Conservation (phyloP, 2,329 filamentous ascomycete genomes). For the Alternaria infectoria region DNA sequence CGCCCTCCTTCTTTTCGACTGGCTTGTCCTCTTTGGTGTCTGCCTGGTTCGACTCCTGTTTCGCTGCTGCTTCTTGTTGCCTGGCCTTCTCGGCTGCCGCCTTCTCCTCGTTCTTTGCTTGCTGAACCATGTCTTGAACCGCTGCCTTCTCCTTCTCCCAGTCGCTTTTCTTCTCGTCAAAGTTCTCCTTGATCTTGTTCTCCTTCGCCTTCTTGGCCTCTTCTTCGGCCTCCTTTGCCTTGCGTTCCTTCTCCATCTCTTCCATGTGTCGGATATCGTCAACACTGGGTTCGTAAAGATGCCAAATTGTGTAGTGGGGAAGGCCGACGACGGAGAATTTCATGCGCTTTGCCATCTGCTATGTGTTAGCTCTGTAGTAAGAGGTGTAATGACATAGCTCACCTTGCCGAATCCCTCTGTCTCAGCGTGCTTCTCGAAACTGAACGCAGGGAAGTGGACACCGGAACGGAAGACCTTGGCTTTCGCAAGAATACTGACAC, state of each 20-base stretch:
- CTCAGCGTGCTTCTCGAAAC: conserved; percentile 97
- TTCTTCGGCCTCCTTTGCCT: conserved; percentile 81
- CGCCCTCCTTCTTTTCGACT: conserved; percentile 18
- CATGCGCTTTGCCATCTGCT: conserved; percentile 96
- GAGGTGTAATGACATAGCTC: conserved; percentile 29
- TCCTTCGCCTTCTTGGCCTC: conserved; percentile 72
- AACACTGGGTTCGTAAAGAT: conserved; percentile 98
- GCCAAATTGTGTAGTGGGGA: conserved; percentile 98
- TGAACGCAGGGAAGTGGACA: conserved; percentile 97
- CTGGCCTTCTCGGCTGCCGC: conserved; percentile 53
- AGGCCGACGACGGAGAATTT: conserved; percentile 92
- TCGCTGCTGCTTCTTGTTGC: conserved; percentile 59
- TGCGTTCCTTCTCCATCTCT: conserved; percentile 91
- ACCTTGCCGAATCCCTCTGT: conserved; percentile 99
- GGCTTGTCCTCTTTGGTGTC: conserved; percentile 29
- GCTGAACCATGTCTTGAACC: conserved; percentile 71
- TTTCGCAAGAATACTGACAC: conserved; percentile 96
- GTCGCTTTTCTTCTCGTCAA: conserved; percentile 75
- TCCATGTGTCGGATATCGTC: conserved; percentile 98
- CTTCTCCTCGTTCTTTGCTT: conserved; percentile 56
- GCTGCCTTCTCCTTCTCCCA: conserved; percentile 91
- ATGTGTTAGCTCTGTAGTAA: conserved; percentile 29
- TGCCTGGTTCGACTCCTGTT: conserved; percentile 31
- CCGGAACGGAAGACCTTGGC: conserved; percentile 93
- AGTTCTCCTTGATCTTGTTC: conserved; percentile 81